Base-by-base conservation (phyloP, 306 rosid genomes). In the Fragaria vesca region DNA sequence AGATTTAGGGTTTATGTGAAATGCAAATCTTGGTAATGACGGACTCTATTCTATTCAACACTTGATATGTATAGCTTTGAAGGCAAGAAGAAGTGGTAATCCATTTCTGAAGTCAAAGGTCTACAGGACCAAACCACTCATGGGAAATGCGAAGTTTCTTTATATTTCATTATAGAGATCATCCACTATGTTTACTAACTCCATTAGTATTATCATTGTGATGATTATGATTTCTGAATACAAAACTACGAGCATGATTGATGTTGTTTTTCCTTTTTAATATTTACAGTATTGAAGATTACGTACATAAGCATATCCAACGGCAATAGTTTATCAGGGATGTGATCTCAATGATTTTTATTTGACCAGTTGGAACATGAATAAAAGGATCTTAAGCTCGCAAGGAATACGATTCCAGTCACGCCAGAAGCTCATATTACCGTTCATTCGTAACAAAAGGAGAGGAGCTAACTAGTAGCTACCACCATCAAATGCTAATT, bases 21-120 rank as follows among this genome's bases (percentile, higher is more conserved):
- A 24, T 24, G 34, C 15, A 24, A 58, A 58, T 24, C 34, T 24
- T 24, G 12, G 66, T 10, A 60, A 60, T 12, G 17, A 60, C 62
- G 12, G 8, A 60, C 62, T 62, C n/a, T 28, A 30, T 24, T 24
- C 17, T 58, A 11, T 26, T 62, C 67, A 0, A 13, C 20, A 69
- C 65, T 58, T 11, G 10, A 3, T 58, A 45, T 32, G 36, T 32
- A 32, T 24, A 21, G 20, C 54, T 45, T 69, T 69, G n/a, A 43
- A 69, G 55, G 32, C 36, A 69, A 69, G 16, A 43, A 68, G 26
- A 21, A 26, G 10, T 28, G 40, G 67, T 61, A 12, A 61, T 61
- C 40, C 16, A 76, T 8, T 36, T 45, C 17, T 28, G 9, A 26
- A 55, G 81, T 77, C 81, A 69, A 69, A 40, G 45, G n/a, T 55